A percentile compares a stretch with the other conserved stretches of the same genome.
Conservation (phyloP, 768 basidiomycete genomes). For the Megacollybia marginata region DNA sequence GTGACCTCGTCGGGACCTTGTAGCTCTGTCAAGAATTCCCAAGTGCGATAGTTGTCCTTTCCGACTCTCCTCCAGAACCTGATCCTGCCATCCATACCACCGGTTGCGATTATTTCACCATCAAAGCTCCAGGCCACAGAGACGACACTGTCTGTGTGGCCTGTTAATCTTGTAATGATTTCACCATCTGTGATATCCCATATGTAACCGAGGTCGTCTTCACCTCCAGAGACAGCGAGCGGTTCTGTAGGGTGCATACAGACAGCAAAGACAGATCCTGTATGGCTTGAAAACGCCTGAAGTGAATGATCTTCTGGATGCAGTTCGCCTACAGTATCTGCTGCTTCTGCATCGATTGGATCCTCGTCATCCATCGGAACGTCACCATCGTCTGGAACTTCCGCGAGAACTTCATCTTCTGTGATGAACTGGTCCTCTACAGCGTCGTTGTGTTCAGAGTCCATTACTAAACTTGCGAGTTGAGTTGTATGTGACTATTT, state of each 20-base stretch:
- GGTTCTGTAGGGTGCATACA: conserved; percentile 77
- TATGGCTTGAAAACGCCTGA: conserved; percentile 63
- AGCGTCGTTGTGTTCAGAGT: conserved; percentile 23
- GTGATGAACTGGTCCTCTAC: conserved; percentile 56
- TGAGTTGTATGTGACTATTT: neutral
- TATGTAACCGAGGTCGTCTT: conserved; percentile 91
- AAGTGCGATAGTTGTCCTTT: conserved; percentile 62
- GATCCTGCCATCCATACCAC: conserved; percentile 96
- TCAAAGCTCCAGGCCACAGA: conserved; percentile 74
- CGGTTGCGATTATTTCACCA: conserved; percentile 90
- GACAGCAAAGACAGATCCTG: conserved; percentile 76
- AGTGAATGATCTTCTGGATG: conserved; percentile 56
- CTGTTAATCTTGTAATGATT: conserved; percentile 75
- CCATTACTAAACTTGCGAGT: neutral
- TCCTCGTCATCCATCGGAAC: conserved; percentile 66
- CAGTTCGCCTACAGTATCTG: conserved; percentile 33
- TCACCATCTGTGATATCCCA: conserved; percentile 85
- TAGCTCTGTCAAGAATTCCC: conserved; percentile 93
- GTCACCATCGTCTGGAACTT: conserved; percentile 61
- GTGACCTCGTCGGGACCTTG: conserved; percentile 95
- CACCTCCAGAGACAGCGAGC: conserved; percentile 87
- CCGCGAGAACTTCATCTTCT: conserved; percentile 56
- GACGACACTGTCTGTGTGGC: conserved; percentile 90
- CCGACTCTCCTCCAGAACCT: conserved; percentile 87
- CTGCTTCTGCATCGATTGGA: conserved; percentile 29